Conservation (phyloP, 2,329 filamentous ascomycete species). For the Microsporum canis region DNA sequence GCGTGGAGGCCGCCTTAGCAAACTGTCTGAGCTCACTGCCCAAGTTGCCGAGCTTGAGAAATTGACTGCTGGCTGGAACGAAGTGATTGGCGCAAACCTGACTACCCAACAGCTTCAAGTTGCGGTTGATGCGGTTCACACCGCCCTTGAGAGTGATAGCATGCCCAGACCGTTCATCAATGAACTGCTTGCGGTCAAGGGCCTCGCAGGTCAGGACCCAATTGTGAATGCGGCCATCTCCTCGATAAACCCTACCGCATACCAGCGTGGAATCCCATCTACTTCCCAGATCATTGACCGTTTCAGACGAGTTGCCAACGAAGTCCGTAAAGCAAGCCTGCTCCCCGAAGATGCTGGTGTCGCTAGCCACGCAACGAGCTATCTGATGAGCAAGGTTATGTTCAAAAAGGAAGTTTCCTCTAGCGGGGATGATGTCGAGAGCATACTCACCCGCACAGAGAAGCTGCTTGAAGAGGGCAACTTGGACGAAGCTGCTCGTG, state of each 20-base stretch:
- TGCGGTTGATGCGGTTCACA: conserved; percentile 82
- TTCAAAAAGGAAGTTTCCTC: conserved; percentile 89
- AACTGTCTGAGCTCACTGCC: conserved; percentile 65
- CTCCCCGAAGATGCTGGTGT: conserved; percentile 90
- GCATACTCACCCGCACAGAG: conserved; percentile 79
- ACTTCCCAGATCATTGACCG: conserved; percentile 81
- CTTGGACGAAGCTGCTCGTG: conserved; percentile 77
- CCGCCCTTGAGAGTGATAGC: conserved; percentile 63
- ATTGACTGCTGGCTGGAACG: conserved; percentile 80
- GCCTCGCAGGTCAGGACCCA: conserved; percentile 71
- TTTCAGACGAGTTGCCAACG: conserved; percentile 81
- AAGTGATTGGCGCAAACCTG: conserved; percentile 78
- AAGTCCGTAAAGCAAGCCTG: conserved; percentile 88
- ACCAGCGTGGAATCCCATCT: conserved; percentile 81
- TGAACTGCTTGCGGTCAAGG: conserved; percentile 88
- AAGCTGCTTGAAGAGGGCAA: conserved; percentile 86
- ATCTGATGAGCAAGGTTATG: conserved; percentile 81
- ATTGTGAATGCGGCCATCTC: conserved; percentile 88
- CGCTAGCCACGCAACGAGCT: conserved; percentile 82
- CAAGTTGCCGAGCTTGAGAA: conserved; percentile 75
- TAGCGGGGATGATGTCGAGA: conserved; percentile 82
- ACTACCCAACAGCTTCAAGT: conserved; percentile 94
- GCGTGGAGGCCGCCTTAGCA: conserved; percentile 73
- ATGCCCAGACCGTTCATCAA: conserved; percentile 76
- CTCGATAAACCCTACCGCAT: conserved; percentile 88